A percentile compares a stretch with the other conserved stretches of the same genome.
Conservation (phyloP, 306 rosid species). For the Hippophae tibetana region DNA sequence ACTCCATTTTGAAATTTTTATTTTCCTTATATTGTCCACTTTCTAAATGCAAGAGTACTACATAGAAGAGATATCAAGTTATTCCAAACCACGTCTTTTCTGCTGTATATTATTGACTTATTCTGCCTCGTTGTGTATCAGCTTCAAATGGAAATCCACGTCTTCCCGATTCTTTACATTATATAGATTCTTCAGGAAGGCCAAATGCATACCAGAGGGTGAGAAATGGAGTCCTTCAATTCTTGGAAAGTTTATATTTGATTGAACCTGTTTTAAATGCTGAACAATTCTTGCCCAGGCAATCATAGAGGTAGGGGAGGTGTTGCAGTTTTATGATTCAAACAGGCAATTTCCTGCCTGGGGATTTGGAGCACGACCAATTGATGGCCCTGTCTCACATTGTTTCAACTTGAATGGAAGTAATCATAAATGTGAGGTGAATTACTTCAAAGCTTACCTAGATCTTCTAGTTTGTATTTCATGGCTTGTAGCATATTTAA, state of each 20-base stretch:
- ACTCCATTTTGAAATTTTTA: background rate
- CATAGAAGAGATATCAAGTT: background rate
- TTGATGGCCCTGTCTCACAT: slow-evolving; percentile 97
- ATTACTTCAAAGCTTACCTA: slow-evolving; percentile 18
- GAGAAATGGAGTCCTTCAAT: slow-evolving; percentile 33
- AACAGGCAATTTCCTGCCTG: slow-evolving; percentile 94
- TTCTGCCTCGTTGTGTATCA: slow-evolving; percentile 34
- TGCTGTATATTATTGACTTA: slow-evolving; percentile 8
- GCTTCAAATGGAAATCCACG: slow-evolving; percentile 99
- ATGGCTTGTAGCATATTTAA: slow-evolving; percentile 13
- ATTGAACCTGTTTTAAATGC: slow-evolving; percentile 16
- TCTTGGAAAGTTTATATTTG: slow-evolving; percentile 12
- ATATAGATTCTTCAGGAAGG: slow-evolving; percentile 89
- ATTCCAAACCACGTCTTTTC: slow-evolving; percentile 13
- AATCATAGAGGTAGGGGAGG: slow-evolving; percentile 84
- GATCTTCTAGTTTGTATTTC: slow-evolving; percentile 16
- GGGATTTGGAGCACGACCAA: slow-evolving; percentile 99
- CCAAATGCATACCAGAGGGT: slow-evolving; percentile 94
- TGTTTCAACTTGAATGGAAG: slow-evolving; percentile 99
- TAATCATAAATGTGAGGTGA: slow-evolving; percentile 79
- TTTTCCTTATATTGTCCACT: background rate
- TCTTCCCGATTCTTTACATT: slow-evolving; percentile 99
- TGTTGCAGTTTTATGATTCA: slow-evolving; percentile 84
- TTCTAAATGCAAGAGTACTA: background rate
- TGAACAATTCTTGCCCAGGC: slow-evolving; percentile 47